Evolutionary conservation across 1,284 basidiomycete species (phyloP), one percentile per base, ranked within the genome.

Genomic region (Entoloma clypeatum): DNA sequence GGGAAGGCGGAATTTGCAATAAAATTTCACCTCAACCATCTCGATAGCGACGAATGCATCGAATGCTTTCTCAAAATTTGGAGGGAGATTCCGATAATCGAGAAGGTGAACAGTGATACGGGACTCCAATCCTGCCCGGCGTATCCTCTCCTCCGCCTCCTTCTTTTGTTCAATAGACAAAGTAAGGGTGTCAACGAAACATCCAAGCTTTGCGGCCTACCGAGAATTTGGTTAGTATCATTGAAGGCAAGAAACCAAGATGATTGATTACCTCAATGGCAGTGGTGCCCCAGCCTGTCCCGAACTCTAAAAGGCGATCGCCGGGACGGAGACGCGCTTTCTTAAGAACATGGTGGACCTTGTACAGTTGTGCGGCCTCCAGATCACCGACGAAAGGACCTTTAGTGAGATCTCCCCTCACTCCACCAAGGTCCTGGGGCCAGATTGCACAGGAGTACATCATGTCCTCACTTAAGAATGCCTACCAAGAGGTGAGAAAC

Each of bases 21-120:
- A 10, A 22, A 21, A 31, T 14, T 4, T 41, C 61, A 75, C 64
- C 60, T 87, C 85, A 23, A 88, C 66, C 82, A 88, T 88, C 57
- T 87, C 85, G 39, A 85, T 75, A 41, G 77, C 80, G 21, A 88
- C 64, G 36, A 86, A 79, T 2, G 81, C 75, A 57, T 88, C 85
- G 49, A 88, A 86, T 0, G 71, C 62, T 39, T 74, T 67, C 50
- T 75, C 69, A 50, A 77, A 84, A 10, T 67, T 63, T 0, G 67
- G 49, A 0, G 82, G 81, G 28, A 81, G 66, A 43, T 80, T 72
- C 27, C 72, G 71, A 56, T 88, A 88, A 56, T 88, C 86, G 65
- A 85, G 67, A 21, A 87, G 63, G 56, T 86, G 84, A 13, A 88
- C 79, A 6, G 69, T 72, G 49, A 88, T 75, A 22, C 68, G 65